phyloP scores from a whole-genome alignment of 208 protist genomes.

The Acanthamoeba lenticulata region DNA sequence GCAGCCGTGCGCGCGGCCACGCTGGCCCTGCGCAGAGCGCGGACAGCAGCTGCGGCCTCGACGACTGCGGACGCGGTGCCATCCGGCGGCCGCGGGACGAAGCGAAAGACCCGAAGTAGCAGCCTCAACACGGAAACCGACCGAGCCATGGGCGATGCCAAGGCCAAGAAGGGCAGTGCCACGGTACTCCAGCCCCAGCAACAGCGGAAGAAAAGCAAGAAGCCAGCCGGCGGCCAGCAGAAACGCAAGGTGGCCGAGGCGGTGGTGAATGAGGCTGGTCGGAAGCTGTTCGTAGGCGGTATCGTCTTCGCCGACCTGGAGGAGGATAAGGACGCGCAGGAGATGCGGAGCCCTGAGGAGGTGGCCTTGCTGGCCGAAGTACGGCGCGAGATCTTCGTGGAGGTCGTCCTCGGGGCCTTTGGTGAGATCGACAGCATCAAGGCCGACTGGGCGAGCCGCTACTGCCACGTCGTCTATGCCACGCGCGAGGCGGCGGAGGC shows the following conservation, averaged over 20 bases:
- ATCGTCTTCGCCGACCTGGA: not conserved
- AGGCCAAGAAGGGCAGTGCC: not conserved
- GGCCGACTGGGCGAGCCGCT: not conserved
- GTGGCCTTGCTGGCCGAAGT: not conserved
- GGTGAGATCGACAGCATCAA: not conserved
- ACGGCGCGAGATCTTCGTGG: not conserved
- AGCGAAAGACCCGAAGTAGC: not conserved
- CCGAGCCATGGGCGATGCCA: not conserved
- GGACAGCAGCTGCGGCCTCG: not conserved
- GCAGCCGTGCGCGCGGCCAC: not conserved
- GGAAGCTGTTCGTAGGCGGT: slow-evolving; percentile 35
- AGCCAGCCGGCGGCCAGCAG: not conserved
- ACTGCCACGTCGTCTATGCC: not conserved
- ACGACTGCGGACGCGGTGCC: too few relatives aligned
- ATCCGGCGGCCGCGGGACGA: not conserved
- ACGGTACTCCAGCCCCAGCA: not conserved
- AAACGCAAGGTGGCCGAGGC: not conserved
- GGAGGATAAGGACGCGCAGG: not conserved
- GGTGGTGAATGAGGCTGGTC: not conserved
- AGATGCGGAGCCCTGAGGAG: not conserved
- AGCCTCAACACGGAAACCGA: not conserved
- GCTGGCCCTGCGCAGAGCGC: not conserved
- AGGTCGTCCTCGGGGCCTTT: not conserved
- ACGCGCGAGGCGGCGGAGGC: not conserved
- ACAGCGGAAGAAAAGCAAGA: not conserved